Percentiles rank a stretch among this genome's conserved stretches.
Conservation (phyloP, 495 filamentous ascomycete species). For the Penicillium manginii region DNA sequence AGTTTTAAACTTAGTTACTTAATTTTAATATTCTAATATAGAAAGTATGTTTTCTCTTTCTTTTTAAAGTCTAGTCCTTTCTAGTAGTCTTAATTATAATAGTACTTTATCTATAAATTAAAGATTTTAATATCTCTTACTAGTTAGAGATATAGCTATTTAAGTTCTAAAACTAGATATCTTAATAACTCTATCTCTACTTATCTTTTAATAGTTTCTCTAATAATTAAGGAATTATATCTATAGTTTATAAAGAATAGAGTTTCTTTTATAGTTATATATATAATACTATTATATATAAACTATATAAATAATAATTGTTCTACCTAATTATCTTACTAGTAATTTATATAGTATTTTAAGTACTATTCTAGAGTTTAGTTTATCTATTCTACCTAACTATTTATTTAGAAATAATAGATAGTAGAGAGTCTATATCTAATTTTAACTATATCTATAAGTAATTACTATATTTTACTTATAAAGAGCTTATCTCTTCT, state of each 20-base stretch:
- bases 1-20: slow-evolving; percentile 13
- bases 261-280: neutral
- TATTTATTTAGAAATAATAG: slow-evolving; percentile 33
- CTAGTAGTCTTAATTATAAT: neutral
- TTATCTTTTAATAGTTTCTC: neutral
- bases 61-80: slow-evolving; percentile 1
- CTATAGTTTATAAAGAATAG: too few species aligned
- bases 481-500: too few species aligned
- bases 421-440: slow-evolving; percentile 23
- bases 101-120: neutral
- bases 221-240: slow-evolving; percentile 5
- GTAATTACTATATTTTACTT: too few species aligned
- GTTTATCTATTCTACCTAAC: slow-evolving; percentile 30
- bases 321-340: slow-evolving; percentile 32
- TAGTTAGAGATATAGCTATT: neutral
- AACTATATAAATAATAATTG: slow-evolving; percentile 31
- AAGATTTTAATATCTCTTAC: neutral
- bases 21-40: slow-evolving; percentile 9
- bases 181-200: neutral
- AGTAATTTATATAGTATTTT: slow-evolving; percentile 27
- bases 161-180: neutral
- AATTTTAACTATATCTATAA: neutral
- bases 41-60: slow-evolving; percentile 7
- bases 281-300: slow-evolving; percentile 21
- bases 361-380: slow-evolving; percentile 27